Evolutionary conservation across 2,329 filamentous ascomycete species (phyloP), one percentile per base, ranked within the genome.

Genomic region (Epichloe brachyelytri): DNA sequence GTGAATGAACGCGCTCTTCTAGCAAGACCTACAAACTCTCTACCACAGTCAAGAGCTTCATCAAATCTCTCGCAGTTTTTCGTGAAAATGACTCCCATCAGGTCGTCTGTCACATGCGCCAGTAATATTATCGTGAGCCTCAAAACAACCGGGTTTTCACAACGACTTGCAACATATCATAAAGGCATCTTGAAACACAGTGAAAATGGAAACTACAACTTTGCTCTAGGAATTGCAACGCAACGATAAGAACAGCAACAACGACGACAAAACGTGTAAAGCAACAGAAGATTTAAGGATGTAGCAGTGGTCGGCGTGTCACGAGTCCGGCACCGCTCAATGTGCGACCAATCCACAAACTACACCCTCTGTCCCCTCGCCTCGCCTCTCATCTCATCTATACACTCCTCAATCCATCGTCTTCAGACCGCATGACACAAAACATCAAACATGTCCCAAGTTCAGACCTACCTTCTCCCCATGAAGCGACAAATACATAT

Each of bases 241-340:
- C 41, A 45, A 33, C 26, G 37, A 30, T 15, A 69, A 70, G 70
- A 69, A 60, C 64, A 70, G 66, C 4, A 38, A 71, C 4, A 38
- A 71, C 70, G 64, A 70, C 14, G 36, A 33, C 17, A 41, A 41
- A 46, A 41, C 40, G 19, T 17, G 20, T 70, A 71, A 71, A 69
- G 60, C 63, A 71, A 66, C 17, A 38, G 8, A 71, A 70, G 64
- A 71, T 72, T 66, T 65, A 70, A 72, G 71, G 65, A 71, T 70
- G 68, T 71, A 71, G 66, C 63, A 63, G 63, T 69, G 67, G 63
- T 67, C 61, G 61, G 63, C 65, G 65, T 63, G 63, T 62, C 62
- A 58, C 62, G 64, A 65, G 58, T 61, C 63, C 64, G 58, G 45
- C 54, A 57, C 52, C 50, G 51, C 55, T 51, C 51, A 51, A 46